Evolutionary conservation across 2,329 filamentous ascomycete species (phyloP).

Genomic region (Colletotrichum eremochloae): DNA sequence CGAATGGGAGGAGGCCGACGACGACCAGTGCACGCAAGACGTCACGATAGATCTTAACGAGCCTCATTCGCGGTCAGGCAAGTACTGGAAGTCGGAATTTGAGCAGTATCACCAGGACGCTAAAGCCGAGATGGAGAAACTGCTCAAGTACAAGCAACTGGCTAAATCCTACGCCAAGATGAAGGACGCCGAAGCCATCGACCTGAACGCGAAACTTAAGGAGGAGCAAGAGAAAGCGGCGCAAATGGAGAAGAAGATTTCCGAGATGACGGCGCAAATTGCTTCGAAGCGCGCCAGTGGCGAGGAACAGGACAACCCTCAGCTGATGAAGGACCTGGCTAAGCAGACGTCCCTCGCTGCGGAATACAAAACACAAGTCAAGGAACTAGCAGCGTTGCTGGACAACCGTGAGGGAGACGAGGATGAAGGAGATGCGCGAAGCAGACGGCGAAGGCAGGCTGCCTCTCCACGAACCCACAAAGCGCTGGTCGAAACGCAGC

Average conservation of each 20-base stretch:
- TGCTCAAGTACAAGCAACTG: slow-evolving; percentile 83
- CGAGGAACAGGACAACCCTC: slow-evolving; percentile 59
- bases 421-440: slow-evolving; percentile 49
- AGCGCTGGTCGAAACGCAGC: slow-evolving; percentile 65
- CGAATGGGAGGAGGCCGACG: slow-evolving; percentile 64
- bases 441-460: slow-evolving; percentile 53
- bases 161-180: slow-evolving; percentile 84
- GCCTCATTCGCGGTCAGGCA: slow-evolving; percentile 80
- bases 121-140: slow-evolving; percentile 79
- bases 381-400: slow-evolving; percentile 67
- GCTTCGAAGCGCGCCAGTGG: slow-evolving; percentile 53
- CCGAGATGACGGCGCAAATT: slow-evolving; percentile 71
- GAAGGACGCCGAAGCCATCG: slow-evolving; percentile 79
- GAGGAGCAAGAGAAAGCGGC: slow-evolving; percentile 76
- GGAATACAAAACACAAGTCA: slow-evolving; percentile 71
- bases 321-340: slow-evolving; percentile 66
- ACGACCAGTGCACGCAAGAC: slow-evolving; percentile 66
- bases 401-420: slow-evolving; percentile 57
- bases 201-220: slow-evolving; percentile 74
- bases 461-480: slow-evolving; percentile 65
- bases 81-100: slow-evolving; percentile 85
- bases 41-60: slow-evolving; percentile 79
- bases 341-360: slow-evolving; percentile 69
- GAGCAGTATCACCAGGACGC: slow-evolving; percentile 80
- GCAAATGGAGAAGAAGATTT: slow-evolving; percentile 73